Evolutionary conservation across 768 basidiomycete genomes (phyloP), one percentile per base, ranked within the genome.

Genomic region (Lactifluus volemus): DNA sequence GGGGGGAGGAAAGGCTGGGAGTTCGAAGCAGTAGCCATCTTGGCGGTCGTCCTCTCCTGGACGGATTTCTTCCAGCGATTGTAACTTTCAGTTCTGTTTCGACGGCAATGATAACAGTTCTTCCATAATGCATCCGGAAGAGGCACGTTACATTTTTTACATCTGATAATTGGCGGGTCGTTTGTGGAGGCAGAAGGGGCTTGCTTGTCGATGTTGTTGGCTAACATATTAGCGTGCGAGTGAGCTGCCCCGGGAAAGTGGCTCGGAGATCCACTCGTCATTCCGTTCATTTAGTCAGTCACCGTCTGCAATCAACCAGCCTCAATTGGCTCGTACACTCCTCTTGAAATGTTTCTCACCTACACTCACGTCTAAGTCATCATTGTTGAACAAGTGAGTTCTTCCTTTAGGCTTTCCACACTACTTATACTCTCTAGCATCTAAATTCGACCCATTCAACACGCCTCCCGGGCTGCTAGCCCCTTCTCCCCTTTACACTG

Each of bases 61-160:
- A n/a, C 53, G 9, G 59, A 60, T 55, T 30, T 25, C 32, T 36
- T 55, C 47, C 48, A 55, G 30, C 59, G 59, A 1, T 42, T 4
- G 25, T 49, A 44, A 3, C 7, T 36, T 14, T 55, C 59, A 6
- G 59, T 55, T 19, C 53, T 49, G 21, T 9, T 49, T 49, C 17
- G 32, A 49, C 59, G 53, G 6, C 59, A 60, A 39, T 21, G 29
- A 1, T 36, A 53, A 19, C 59, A 60, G 41, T 60, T 60, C 32
- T 60, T 60, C 32, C 53, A 42, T 2, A 30, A n/a, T 4, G 53
- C 3, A 12, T 60, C 48, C 11, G 38, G 10, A 15, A 60, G 59
- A 19, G 53, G 53, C 1, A 5, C 41, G 0, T 25, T 49, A 39
- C 59, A 60, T 0, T 3, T 55, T 15, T 60, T 60, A 32, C 59